Evolutionary conservation across 306 rosid genomes (phyloP).

Genomic region (Sphenostylis stenocarpa): DNA sequence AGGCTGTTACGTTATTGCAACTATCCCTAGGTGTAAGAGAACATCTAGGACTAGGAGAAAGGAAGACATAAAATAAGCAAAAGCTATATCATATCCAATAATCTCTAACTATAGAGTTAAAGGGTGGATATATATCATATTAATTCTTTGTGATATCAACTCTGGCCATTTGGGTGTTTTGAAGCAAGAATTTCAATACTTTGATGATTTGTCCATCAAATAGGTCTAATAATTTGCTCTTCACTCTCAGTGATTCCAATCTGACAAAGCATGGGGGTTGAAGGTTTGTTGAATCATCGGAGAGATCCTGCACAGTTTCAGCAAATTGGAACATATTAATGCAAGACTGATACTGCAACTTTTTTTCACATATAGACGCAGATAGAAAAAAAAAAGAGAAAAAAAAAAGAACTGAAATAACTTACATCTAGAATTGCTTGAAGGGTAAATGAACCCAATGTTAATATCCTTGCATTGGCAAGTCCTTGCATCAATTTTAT

Average conservation of each 20-base stretch:
- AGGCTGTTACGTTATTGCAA: too few relatives aligned
- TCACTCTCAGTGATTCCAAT: background rate
- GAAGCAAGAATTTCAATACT: background rate
- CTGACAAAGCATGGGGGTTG: background rate
- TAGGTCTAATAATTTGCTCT: background rate
- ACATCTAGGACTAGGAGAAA: too few relatives aligned
- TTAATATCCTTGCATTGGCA: background rate
- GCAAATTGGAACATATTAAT: background rate
- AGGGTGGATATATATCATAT: background rate
- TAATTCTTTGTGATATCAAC: background rate
- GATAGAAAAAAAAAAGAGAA: background rate
- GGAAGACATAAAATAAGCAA: background rate
- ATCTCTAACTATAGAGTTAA: background rate
- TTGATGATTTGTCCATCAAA: background rate
- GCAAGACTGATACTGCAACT: background rate
- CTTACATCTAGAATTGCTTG: background rate
- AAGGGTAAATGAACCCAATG: background rate
- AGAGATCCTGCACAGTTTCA: background rate
- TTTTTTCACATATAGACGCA: background rate
- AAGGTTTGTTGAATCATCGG: background rate
- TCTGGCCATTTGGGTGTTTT: background rate
- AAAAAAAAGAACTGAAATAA: background rate
- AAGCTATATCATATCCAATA: background rate
- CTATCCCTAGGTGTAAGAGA: too few relatives aligned
- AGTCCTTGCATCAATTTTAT: background rate